Evolutionary conservation across 73 alveolate genomes (phyloP).

Genomic region (Paramecium tetraurelia): DNA sequence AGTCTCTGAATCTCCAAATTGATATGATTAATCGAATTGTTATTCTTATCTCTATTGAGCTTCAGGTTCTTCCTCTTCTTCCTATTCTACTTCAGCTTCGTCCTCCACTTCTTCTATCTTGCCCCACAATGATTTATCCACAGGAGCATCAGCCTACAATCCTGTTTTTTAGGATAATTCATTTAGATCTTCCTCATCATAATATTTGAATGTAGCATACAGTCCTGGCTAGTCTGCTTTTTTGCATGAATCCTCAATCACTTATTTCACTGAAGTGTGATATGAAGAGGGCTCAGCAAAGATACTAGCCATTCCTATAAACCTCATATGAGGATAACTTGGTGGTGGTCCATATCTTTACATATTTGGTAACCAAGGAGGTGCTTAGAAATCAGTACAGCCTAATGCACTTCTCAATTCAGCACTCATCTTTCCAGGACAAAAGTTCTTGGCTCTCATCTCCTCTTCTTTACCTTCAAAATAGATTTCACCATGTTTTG

Average conservation of each 20-base stretch:
- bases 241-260: conserved; percentile 71
- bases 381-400: conserved; percentile 93
- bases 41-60: background rate
- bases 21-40: background rate
- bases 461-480: conserved; percentile 98
- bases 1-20: background rate
- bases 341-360: conserved; percentile 99
- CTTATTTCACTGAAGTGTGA: conserved; percentile 74
- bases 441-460: conserved; percentile 70
- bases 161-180: conserved; percentile 54
- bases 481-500: conserved; percentile 97
- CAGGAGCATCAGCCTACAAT: conserved; percentile 26
- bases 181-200: conserved; percentile 59
- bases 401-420: conserved; percentile 96
- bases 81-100: conserved; percentile 51
- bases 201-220: conserved; percentile 54
- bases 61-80: conserved; percentile 39
- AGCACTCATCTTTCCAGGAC: conserved; percentile 95
- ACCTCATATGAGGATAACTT: conserved; percentile 95
- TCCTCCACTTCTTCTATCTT: conserved; percentile 64
- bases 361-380: conserved; percentile 98
- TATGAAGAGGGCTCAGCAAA: conserved; percentile 73
- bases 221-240: conserved; percentile 54
- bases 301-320: conserved; percentile 87
- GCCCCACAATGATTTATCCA: conserved; percentile 60